Evolutionary conservation across 2,329 filamentous ascomycete genomes (phyloP), one percentile per base, ranked within the genome.

Genomic region (Dothistroma pini): DNA sequence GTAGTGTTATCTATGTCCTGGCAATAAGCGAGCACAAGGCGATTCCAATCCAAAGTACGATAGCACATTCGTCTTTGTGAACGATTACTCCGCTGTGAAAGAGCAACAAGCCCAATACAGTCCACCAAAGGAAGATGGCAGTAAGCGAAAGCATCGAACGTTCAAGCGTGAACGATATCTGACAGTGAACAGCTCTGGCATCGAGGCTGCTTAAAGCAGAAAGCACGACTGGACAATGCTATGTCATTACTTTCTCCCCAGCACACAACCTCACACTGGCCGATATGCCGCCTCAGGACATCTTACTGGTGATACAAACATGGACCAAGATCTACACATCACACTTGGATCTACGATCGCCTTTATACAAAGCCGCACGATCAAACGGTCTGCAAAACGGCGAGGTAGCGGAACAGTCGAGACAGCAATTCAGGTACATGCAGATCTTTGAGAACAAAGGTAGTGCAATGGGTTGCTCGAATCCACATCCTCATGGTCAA

Each of bases 391-490:
- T 59, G n/a, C 54, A 64, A 9, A 72, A 74, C 44, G 74, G 79
- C 41, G 76, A 78, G 22, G 75, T 79, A 10, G 76, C 79, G 12
- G 74, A 78, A 22, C 77, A 78, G 31, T 88, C 91, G 4, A 86
- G 83, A 56, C 84, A 89, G 57, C 91, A 96, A 76, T 91, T 96
- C 70, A 86, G 89, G 57, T 97, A 96, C 78, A 97, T 99, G 93
- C 95, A 99, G 75, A 97, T 99, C 66, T 99, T 99, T 65, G 95
- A 99, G 79, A 99, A 99, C 81, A 99, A 99, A 78, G 95, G 95
- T 56, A 87, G 90, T 0, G 91, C 93, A 11, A 99, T 99, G 95
- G 95, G 95, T 56, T 99, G 95, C 80, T 97, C 93, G 1, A 99
- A 99, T 75, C 95, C 95, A 0, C 95, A 99, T 75, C 95, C 95